Conservation (phyloP, 805 yeast species). For the Cyberlindnera maclurae region DNA sequence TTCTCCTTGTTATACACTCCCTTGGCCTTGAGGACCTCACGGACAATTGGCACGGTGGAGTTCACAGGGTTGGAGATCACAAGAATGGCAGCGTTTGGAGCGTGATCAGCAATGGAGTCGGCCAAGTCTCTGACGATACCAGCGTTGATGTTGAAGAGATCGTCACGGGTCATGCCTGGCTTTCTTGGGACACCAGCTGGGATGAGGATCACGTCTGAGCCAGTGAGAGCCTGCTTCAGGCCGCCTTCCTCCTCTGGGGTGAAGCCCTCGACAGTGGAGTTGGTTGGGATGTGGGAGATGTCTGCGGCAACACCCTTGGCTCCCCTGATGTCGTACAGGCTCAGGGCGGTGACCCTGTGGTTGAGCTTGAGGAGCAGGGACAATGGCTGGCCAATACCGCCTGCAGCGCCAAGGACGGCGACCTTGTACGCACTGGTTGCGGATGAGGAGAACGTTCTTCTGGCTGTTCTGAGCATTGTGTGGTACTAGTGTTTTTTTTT, state of each 20-base stretch:
- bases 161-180: slow-evolving; percentile 99
- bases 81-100: slow-evolving; percentile 77
- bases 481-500: no score
- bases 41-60: slow-evolving; percentile 95
- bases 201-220: slow-evolving; percentile 72
- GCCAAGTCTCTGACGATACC: slow-evolving; percentile 92
- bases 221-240: slow-evolving; percentile 63
- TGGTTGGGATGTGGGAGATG: slow-evolving; percentile 87
- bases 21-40: slow-evolving; percentile 80
- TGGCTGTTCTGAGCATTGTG: slow-evolving; percentile 50
- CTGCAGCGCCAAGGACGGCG: slow-evolving; percentile 75
- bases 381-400: slow-evolving; percentile 94
- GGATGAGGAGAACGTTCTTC: slow-evolving; percentile 62
- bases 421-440: slow-evolving; percentile 68
- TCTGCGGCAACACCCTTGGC: slow-evolving; percentile 98
- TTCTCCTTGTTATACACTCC: slow-evolving; percentile 89
- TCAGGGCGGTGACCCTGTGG: slow-evolving; percentile 78
- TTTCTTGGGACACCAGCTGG: slow-evolving; percentile 99
- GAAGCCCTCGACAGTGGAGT: slow-evolving; percentile 83
- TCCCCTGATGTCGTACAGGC: slow-evolving; percentile 83
- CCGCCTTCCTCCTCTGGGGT: slow-evolving; percentile 76
- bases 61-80: slow-evolving; percentile 94
- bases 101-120: slow-evolving; percentile 69
- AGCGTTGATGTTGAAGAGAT: slow-evolving; percentile 92
- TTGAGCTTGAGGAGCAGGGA: slow-evolving; percentile 80